Evolutionary conservation across 345 rosid species (phyloP), one percentile per base, ranked within the genome.

Genomic region (Rhodamnia rubescens): DNA sequence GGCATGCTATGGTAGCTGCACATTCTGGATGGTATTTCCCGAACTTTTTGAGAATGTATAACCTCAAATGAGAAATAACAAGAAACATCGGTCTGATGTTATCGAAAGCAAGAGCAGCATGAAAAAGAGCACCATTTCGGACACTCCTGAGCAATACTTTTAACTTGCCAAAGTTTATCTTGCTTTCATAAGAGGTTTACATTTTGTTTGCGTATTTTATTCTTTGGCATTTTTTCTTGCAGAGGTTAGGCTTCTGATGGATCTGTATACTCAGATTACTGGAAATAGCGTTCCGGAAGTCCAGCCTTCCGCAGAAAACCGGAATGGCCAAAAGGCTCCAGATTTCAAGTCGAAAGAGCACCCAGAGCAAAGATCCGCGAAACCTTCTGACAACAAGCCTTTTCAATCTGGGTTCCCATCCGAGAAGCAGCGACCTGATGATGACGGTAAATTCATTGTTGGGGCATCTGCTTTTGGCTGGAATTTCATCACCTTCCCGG

Each of bases 381-480:
- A 85, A 81, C 85, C 90, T 49, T 83, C 93, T 75, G 92, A 90
- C 14, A 36, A 3, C 80, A 69, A 69, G 80, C 47, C 80, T 36
- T 69, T 36, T 69, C 80, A 69, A 69, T 36, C 80, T 18, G 80
- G 80, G 47, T 10, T 21, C 2, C 13, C 80, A 69, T 69, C 80
- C 40, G 90, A 83, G 52, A 88, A 87, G 86, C 93, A 18, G 58
- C 90, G 78, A 83, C 57, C 92, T 74, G 90, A 85, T n/a, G 87
- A 83, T 1, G 90, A 83, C 10, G 26, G 47, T 36, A 85, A 89
- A 21, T 55, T 83, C 26, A 87, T 93, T 75, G 91, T 93, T 11
- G 99, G 99, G 53, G 96, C 96, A 22, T 96, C 98, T 0, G 95
- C 96, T 47, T 94, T 97, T 88, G 99, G 99, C 81, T 97, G 99